Evolutionary conservation across 2,329 filamentous ascomycete species (phyloP).

Genomic region (Paecilomyces sp.): DNA sequence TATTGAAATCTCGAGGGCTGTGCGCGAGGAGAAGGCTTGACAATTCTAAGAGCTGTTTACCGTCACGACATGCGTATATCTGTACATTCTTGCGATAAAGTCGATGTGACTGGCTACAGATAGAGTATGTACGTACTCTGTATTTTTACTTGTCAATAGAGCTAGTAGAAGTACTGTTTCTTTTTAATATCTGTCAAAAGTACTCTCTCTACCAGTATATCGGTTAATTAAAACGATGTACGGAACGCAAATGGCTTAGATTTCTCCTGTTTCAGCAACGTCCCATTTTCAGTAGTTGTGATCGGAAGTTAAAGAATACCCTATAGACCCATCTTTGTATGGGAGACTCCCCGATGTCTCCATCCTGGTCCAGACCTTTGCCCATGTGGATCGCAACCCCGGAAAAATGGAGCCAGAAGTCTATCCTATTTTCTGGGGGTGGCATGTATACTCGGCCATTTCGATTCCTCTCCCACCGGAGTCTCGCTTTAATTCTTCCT

Average conservation of each 20-base stretch:
- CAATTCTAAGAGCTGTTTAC: neutral
- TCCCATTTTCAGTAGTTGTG: neutral
- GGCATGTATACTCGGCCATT: neutral
- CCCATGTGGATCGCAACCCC: neutral
- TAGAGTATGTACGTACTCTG: too few relatives aligned
- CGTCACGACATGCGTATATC: neutral
- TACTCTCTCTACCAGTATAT: neutral
- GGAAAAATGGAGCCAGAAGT: neutral
- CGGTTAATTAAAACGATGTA: neutral
- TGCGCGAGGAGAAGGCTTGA: neutral
- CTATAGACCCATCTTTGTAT: neutral
- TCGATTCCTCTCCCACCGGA: neutral
- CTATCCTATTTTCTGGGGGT: neutral
- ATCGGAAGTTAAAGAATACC: too few relatives aligned
- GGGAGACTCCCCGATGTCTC: neutral
- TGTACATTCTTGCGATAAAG: too few relatives aligned
- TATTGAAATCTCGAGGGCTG: constrained; percentile 3
- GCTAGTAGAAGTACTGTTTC: too few relatives aligned
- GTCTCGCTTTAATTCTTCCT: neutral
- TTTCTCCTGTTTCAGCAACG: neutral
- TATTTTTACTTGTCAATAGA: too few relatives aligned
- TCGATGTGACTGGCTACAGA: too few relatives aligned
- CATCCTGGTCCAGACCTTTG: neutral
- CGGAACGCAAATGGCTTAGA: neutral
- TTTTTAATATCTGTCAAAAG: too few relatives aligned